Evolutionary conservation across 177 flowering plant species (phyloP).

Genomic region (Telopea speciosissima): DNA sequence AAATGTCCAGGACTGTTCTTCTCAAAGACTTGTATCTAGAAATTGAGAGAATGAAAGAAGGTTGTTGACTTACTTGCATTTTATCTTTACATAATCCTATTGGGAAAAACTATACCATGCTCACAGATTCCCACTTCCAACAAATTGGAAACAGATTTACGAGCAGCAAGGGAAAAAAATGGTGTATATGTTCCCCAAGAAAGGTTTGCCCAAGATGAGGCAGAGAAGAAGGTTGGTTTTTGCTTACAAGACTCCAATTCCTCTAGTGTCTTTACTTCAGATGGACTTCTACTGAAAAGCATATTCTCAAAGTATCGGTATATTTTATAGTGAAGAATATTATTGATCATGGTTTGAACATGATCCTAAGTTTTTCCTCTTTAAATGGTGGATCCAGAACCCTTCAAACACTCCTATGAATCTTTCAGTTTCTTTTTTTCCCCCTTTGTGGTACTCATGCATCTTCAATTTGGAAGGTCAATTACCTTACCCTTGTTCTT

Average conservation of each 20-base stretch:
- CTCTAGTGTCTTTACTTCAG: not conserved
- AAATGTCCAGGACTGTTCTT: slow-evolving; percentile 59
- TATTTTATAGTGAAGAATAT: no score
- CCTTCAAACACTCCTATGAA: not conserved
- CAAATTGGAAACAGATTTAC: slow-evolving; percentile 49
- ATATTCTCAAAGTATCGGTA: not conserved
- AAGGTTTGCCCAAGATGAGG: slow-evolving; percentile 74
- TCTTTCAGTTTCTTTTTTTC: not conserved
- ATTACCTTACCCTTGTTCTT: not conserved
- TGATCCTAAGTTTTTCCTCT: not conserved
- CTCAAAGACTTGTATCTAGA: slow-evolving; percentile 78
- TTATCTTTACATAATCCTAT: not conserved
- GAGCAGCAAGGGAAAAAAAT: slow-evolving; percentile 93
- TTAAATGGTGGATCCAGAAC: not conserved
- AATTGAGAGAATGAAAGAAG: slow-evolving; percentile 88
- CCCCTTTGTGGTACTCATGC: no score
- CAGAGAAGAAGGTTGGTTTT: slow-evolving; percentile 69
- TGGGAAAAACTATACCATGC: not conserved
- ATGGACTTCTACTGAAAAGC: no score
- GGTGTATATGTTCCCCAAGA: slow-evolving; percentile 87
- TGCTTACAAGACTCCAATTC: not conserved
- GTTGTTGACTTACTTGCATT: slow-evolving; percentile 24
- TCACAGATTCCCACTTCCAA: not conserved
- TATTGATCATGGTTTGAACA: not conserved
- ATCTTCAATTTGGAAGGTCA: no score